Evolutionary conservation across 495 filamentous ascomycete species (phyloP), one percentile per base, ranked within the genome.

Genomic region (Tuber calosporum): DNA sequence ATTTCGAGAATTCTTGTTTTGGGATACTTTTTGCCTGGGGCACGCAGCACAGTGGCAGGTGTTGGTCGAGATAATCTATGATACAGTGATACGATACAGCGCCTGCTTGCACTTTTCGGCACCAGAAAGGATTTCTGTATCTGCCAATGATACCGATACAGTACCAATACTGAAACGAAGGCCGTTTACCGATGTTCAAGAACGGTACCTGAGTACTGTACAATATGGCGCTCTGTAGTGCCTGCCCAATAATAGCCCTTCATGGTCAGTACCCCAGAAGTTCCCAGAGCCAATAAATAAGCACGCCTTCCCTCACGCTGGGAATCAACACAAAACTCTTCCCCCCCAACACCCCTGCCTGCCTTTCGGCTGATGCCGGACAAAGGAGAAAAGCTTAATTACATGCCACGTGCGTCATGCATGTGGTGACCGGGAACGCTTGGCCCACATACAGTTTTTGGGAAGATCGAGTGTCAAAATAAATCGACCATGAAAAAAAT

Each of bases 371-470:
- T 58, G 48, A 26, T 58, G 48, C 48, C 48, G 48, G 48, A 11
- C 9, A 8, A 34, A 30, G 30, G 13, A 13, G 26, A 30, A 62
- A 62, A 62, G 53, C 53, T 62, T 62, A 62, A 15, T 30, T 58
- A 26, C 3, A 2, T 19, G 53, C 53, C 53, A 62, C 53, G 53
- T 34, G 53, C 53, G 26, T 7, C 53, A 62, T 62, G 53, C 53
- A 62, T 34, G 26, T 11, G 48, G 22, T 58, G n/a, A 2, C n/a
- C 22, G 48, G 42, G 48, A 58, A 58, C 48, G 8, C 53, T 62
- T 62, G 53, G 53, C 53, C 53, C 53, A 34, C 53, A 62, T 62
- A 62, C 26, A 62, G 30, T 62, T 62, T 17, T 62, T 62, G 26
- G 15, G 53, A 19, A 62, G 53, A 62, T 62, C 53, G 53, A 17